Conservation (phyloP, 2,329 filamentous ascomycete genomes). For the Cladophialophora yegresii region DNA sequence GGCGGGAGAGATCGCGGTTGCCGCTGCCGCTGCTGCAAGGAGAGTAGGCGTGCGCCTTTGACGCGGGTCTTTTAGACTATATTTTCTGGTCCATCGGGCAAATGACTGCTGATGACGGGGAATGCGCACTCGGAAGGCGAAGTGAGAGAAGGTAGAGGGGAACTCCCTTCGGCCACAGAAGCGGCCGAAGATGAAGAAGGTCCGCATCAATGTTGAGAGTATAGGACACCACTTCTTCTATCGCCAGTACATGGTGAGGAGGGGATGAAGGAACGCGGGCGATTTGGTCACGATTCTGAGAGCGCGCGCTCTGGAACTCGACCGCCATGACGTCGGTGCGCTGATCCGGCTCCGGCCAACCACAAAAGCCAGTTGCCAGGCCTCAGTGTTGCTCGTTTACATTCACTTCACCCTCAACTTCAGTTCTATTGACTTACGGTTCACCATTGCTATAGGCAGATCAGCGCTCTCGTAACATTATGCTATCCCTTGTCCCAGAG, state of each 20-base stretch:
- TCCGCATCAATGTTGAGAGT: slow-evolving; percentile 48
- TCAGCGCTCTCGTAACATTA: not conserved
- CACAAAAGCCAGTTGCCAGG: not conserved
- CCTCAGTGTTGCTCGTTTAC: no score
- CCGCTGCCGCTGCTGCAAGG: slow-evolving; percentile 47
- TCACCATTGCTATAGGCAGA: not conserved
- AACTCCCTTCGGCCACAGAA: slow-evolving; percentile 50
- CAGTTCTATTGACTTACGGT: not conserved
- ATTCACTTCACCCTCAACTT: not conserved
- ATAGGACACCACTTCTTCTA: not conserved
- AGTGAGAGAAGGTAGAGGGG: slow-evolving; percentile 17
- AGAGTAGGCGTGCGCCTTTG: slow-evolving; percentile 38
- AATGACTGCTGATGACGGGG: slow-evolving; percentile 36
- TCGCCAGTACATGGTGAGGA: not conserved
- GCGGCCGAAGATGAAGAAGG: slow-evolving; percentile 52
- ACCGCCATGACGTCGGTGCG: slow-evolving; percentile 10
- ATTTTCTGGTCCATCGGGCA: slow-evolving; percentile 32
- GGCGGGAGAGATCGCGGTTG: slow-evolving; percentile 56
- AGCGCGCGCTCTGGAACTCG: not conserved
- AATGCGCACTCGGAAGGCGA: slow-evolving; percentile 35
- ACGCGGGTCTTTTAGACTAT: slow-evolving; percentile 36
- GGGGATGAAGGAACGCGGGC: not conserved
- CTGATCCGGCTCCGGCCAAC: slow-evolving; percentile 2
- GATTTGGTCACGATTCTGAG: not conserved
- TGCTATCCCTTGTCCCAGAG: not conserved